Evolutionary conservation across 495 filamentous ascomycete species (phyloP), one percentile per base, ranked within the genome.

Genomic region (Cenococcum geophilum): DNA sequence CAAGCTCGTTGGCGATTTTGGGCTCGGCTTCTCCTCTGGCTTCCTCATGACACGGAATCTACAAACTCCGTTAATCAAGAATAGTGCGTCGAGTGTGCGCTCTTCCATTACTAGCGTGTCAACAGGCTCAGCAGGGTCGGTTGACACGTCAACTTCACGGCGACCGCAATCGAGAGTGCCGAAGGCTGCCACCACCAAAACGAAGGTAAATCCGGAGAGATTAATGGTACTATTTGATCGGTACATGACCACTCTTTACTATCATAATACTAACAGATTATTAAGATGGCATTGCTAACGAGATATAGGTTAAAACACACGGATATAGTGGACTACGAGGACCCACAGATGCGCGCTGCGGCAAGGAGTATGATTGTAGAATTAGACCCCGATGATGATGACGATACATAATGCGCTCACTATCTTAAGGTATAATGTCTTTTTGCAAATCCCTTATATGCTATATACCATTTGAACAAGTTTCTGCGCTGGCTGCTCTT

Each of bases 31-130:
- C 12, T 45, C 58, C 4, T 23, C 50, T 8, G 58, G 58, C 0
- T 60, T 53, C 49, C 25, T 60, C 10, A 40, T 42, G 58, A 60
- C 40, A 1, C 45, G 49, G 10, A 60, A 60, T 35, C 56, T 60
- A 34, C 58, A 56, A 32, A 27, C 18, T 10, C 23, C 23, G 6
- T 32, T 6, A 32, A 10, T 27, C n/a, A 36, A 27, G 23, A 55
- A 55, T n/a, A 32, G 27, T 6, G 27, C 2, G 27, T 36, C 23
- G 51, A 32, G 23, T 10, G 23, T 36, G 5, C 21, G 23, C 6
- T 23, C 20, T 1, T 22, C 18, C 25, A 27, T 32, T 9, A n/a
- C 23, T 6, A 55, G 51, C 51, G 5, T 49, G 45, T 32, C 51
- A 11, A 14, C 23, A n/a, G 23, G 23, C 21, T 55, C 51, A 23